Base-by-base conservation (phyloP, 2,329 filamentous ascomycete genomes). In the Monosporascus sp. region DNA sequence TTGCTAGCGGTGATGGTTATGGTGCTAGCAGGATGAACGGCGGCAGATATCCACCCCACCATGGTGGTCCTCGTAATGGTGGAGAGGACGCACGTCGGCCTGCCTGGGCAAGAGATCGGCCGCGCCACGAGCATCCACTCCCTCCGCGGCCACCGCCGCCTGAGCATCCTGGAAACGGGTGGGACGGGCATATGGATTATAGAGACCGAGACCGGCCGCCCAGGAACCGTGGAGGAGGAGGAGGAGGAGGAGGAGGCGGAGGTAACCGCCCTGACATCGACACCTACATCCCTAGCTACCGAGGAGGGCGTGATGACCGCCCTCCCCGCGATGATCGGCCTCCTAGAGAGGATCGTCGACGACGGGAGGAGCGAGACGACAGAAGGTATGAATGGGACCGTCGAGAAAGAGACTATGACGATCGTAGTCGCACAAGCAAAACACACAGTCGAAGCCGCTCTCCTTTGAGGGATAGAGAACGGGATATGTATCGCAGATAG, bases 81-180 rank as follows among this genome's bases (percentile, higher is more conserved):
- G 73, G 77, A 17, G 74, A 76, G 11, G 58, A 62, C 17, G 50
- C 46, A 17, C 72, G 78, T 17, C 70, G 79, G 49, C 80, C 79
- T 6, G 79, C 77, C 2, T 83, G 80, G 81, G 74, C 76, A 46
- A 70, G 79, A 50, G 79, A 80, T n/a, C 73, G 63, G 44, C 63
- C 64, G 37, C 65, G 61, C 3, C 63, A 65, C 47, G 68, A 70
- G 24, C 69, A 72, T 48, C 63, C 74, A 9, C 64, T 80, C 14
- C 77, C 77, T 3, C 77, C 77, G 4, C 70, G 78, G 9, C 80
- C 78, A 2, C 77, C 79, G 2, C 74, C 75, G n/a, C 70, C 74
- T 5, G 69, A 66, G 7, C 70, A 74, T 55, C 64, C 70, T 57
- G 55, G 60, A 48, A 69, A 67, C 47, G 71, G 70, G 24, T 68